Evolutionary conservation across 2,329 filamentous ascomycete genomes (phyloP), one percentile per base, ranked within the genome.

Genomic region (Penicillium sp.): DNA sequence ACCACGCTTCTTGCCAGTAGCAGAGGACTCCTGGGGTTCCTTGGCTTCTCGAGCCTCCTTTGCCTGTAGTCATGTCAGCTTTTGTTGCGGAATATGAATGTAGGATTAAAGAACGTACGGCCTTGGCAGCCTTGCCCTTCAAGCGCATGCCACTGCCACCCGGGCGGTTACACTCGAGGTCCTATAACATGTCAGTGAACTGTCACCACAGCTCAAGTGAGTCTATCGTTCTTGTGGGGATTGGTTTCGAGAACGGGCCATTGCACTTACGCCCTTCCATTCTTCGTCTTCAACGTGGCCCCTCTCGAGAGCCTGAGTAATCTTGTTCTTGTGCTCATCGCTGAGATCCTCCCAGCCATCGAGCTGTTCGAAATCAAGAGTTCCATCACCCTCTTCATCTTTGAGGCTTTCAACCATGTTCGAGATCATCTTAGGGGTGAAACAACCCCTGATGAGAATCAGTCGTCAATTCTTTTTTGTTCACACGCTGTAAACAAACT

Each of bases 261-360:
- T 22, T 24, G 29, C 47, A 64, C 89, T 76, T 82, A 96, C 92
- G 11, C 91, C 91, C 32, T 88, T 93, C 86, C 91, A 97, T 64
- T 97, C 93, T 48, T 90, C 87, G 40, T 91, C 82, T 62, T 89
- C 88, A 64, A 97, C 88, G 65, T 94, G 90, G 22, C 91, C 91
- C 69, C 92, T 83, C 55, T 83, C 80, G 22, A 97, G 73, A 48
- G 89, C 90, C 43, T 82, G 83, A 47, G 83, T 80, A 60, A 97
- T 79, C 79, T 94, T 96, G 43, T 84, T 84, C 73, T 92, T 85
- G 1, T 85, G 65, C 2, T 91, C 87, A 0, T 80, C 76, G 36
- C 86, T 76, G 3, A 96, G 75, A 59, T 94, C 91, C 21, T 95
- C 91, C 60, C 84, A 95, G 55, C 91, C 91, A 69, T 96, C 91